Percentiles rank a stretch among this genome's conserved stretches.
These are phyloP conservation scores for Dacryopinax primogenitus DNA, from an alignment of 768 basidiomycete genomes.

Conservation along the genomic window DNA sequence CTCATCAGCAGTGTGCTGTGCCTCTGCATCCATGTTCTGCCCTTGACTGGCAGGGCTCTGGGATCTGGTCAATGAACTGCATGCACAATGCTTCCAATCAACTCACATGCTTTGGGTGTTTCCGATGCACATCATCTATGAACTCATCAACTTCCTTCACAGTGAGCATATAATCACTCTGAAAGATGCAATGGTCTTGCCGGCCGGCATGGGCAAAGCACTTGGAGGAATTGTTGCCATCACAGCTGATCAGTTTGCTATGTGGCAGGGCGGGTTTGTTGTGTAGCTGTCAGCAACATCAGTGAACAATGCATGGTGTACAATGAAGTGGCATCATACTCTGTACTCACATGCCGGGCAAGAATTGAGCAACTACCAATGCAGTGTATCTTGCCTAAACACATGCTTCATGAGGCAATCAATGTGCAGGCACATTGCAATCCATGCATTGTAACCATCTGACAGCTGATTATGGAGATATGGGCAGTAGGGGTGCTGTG, in stretches of 20 bases:
- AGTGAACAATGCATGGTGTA: background rate
- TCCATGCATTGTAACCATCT: background rate
- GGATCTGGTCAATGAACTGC: background rate
- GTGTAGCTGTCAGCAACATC: background rate
- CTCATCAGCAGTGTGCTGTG: background rate
- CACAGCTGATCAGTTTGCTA: background rate
- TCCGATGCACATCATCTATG: background rate
- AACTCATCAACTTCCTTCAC: background rate
- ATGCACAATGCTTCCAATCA: background rate
- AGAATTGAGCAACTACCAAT: background rate
- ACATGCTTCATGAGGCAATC: background rate
- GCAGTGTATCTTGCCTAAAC: background rate
- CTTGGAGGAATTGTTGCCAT: background rate
- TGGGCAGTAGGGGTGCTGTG: background rate
- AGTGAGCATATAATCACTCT: background rate
- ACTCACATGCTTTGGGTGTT: no score
- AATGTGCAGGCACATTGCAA: background rate
- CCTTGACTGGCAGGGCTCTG: background rate
- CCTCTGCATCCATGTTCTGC: background rate
- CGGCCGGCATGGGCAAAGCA: background rate
- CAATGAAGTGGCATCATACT: background rate
- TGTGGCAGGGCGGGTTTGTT: background rate
- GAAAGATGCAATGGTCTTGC: background rate
- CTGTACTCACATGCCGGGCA: background rate
- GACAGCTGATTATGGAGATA: background rate